A percentile compares a stretch with the other conserved stretches of the same genome.
Conservation (phyloP, 371 early-diverging fungal genomes). For the Saksenaea oblongispora region DNA sequence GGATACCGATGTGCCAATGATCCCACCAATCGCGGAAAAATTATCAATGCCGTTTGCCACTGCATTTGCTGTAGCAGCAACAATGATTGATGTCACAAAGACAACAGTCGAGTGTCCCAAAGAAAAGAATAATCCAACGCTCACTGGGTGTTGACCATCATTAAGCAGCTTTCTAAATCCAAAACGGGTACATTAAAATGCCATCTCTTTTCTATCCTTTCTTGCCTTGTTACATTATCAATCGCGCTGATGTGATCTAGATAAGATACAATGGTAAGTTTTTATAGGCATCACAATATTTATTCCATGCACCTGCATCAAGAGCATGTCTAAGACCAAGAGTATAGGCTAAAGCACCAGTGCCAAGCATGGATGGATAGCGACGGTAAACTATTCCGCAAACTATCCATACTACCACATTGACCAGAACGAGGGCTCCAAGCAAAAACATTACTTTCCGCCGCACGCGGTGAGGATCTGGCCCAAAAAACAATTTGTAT, state of each 20-base stretch:
- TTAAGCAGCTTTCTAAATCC: conserved; percentile 51
- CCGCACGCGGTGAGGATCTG: conserved; percentile 37
- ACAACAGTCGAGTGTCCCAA: conserved; percentile 74
- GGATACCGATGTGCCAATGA: conserved; percentile 64
- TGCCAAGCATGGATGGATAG: conserved; percentile 50
- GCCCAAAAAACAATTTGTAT: conserved; percentile 40
- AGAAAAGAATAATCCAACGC: conserved; percentile 69
- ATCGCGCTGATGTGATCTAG: conserved; percentile 75
- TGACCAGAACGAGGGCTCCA: conserved; percentile 29
- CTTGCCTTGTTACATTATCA: conserved; percentile 61
- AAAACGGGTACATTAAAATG: neutral
- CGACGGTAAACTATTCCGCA: conserved; percentile 32
- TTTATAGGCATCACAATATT: neutral
- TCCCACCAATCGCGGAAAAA: conserved; percentile 52
- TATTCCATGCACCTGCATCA: conserved; percentile 52
- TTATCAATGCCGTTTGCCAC: conserved; percentile 47
- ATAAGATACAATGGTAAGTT: neutral
- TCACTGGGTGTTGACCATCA: conserved; percentile 46
- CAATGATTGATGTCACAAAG: conserved; percentile 51
- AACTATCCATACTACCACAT: conserved; percentile 49
- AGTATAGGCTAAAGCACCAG: conserved; percentile 60
- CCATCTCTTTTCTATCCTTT: neutral
- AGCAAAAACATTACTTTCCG: conserved; percentile 30
- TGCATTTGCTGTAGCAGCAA: conserved; percentile 54
- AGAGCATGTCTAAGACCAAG: conserved; percentile 72